Evolutionary conservation across 1,284 basidiomycete genomes (phyloP).

Genomic region (Anthracocystis walkeri): DNA sequence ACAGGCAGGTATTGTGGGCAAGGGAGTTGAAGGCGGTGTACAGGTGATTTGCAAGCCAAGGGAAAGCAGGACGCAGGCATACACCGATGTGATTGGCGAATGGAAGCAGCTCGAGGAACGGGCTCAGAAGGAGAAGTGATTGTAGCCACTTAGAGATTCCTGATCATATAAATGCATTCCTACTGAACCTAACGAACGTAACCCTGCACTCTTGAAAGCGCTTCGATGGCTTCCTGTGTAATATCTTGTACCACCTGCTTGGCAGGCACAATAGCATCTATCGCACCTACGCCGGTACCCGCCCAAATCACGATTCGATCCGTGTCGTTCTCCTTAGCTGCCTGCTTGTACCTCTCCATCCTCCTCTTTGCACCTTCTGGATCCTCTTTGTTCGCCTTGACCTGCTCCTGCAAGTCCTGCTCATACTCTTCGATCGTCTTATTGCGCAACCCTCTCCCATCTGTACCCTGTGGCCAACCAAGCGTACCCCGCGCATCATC

Average conservation of each 20-base stretch:
- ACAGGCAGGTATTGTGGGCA: constrained; percentile 13
- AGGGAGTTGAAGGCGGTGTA: constrained; percentile 31
- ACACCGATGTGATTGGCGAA: constrained; percentile 28
- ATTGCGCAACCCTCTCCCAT: constrained; percentile 62
- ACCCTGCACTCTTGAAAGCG: constrained; percentile 20
- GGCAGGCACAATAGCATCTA: constrained; percentile 53
- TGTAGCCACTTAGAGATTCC: neutral
- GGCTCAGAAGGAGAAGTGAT: constrained; percentile 18
- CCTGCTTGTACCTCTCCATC: constrained; percentile 59
- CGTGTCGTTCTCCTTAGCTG: constrained; percentile 50
- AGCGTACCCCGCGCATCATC: constrained; percentile 65
- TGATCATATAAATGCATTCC: neutral
- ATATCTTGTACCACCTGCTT: constrained; percentile 49
- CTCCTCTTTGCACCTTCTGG: constrained; percentile 35
- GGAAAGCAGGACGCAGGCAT: constrained; percentile 28
- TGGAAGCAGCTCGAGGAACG: constrained; percentile 49
- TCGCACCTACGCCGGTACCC: constrained; percentile 63
- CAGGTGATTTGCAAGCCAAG: constrained; percentile 38
- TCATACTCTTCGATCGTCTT: constrained; percentile 63
- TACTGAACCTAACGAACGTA: constrained; percentile 24
- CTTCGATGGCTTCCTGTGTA: constrained; percentile 41
- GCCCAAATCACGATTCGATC: constrained; percentile 64
- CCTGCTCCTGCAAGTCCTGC: constrained; percentile 27
- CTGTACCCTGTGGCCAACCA: constrained; percentile 64
- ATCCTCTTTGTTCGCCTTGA: constrained; percentile 20